Conservation (phyloP, 2,329 filamentous ascomycete species). For the Phymatotrichopsis omnivora region DNA sequence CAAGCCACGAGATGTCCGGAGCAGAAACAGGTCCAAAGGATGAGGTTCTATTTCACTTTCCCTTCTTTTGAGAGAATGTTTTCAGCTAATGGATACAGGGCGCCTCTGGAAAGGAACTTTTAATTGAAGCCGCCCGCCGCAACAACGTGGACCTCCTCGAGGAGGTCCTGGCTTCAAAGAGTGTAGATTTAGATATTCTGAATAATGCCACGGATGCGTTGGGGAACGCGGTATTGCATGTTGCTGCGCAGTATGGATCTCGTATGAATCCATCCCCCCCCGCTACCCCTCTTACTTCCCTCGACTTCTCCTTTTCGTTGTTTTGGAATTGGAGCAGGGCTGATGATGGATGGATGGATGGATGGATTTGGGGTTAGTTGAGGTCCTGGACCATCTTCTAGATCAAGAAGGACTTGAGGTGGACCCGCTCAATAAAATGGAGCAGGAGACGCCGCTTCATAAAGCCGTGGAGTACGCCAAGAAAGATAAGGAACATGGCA, state of each 20-base stretch:
- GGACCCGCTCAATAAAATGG: conserved; percentile 60
- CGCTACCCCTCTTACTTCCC: not conserved
- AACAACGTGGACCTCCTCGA: conserved; percentile 81
- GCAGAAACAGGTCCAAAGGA: too few relatives aligned
- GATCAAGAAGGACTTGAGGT: conserved; percentile 79
- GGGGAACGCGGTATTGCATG: conserved; percentile 81
- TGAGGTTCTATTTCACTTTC: too few relatives aligned
- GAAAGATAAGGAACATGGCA: conserved; percentile 54
- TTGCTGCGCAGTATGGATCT: conserved; percentile 75
- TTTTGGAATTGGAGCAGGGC: too few relatives aligned
- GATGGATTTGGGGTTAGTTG: conserved; percentile 44
- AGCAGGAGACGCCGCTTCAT: conserved; percentile 71
- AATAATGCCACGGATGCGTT: conserved; percentile 78
- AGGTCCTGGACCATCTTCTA: conserved; percentile 70
- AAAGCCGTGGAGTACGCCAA: conserved; percentile 58
- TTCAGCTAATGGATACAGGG: too few relatives aligned
- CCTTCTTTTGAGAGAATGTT: not conserved
- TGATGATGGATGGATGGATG: not conserved
- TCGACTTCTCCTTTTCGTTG: not conserved
- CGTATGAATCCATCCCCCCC: conserved; percentile 53
- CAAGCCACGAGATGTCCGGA: too few relatives aligned
- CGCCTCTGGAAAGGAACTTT: conserved; percentile 70
- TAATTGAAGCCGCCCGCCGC: conserved; percentile 85
- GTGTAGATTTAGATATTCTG: conserved; percentile 60
- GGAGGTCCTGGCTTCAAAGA: conserved; percentile 52